Evolutionary conservation across 1,139 yeast species (phyloP), one percentile per base, ranked within the genome.

Genomic region (Pichia terricola): DNA sequence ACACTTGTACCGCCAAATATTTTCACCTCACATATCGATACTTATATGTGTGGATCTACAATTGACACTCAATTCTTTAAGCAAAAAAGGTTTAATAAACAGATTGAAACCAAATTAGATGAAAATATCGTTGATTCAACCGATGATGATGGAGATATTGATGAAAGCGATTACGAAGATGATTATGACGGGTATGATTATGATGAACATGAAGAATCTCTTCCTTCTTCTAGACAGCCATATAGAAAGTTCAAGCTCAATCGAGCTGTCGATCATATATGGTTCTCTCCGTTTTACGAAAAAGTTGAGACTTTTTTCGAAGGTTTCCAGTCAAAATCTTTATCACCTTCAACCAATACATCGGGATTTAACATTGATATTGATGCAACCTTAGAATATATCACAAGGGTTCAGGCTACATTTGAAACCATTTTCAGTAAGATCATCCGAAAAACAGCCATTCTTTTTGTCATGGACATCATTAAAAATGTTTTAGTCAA

Each of bases 401-500:
- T 16, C 22, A 16, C 22, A 16, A 16, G 22, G 22, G 22, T 16
- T 16, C 22, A 16, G 22, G 2, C 22, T 16, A 16, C 22, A 16
- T 16, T 16, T 16, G 22, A 16, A 16, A 16, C 22, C 22, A 16
- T 16, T 16, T 16, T 16, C 22, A 16, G 22, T 16, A 16, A 16
- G 22, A 16, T 16, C 22, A 16, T 16, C 22, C 22, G 22, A 16
- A 40, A 44, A 33, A 40, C 51, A n/a, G 31, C 40, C 11, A 10
- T 48, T 10, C 26, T 48, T 16, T 40, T 40, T 30, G 34, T 41
- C 6, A 16, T 27, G 25, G 48, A 44, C 34, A 30, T 34, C 10
- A 8, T 42, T 6, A 48, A 48, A 33, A 48, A 46, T 33, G 35
- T 28, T 2, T 28, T 48, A 11, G 36, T 34, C 6, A 44, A 35